Evolutionary conservation across 768 basidiomycete species (phyloP), one percentile per base, ranked within the genome.

Genomic region (Rhodotorula taiwanensis): DNA sequence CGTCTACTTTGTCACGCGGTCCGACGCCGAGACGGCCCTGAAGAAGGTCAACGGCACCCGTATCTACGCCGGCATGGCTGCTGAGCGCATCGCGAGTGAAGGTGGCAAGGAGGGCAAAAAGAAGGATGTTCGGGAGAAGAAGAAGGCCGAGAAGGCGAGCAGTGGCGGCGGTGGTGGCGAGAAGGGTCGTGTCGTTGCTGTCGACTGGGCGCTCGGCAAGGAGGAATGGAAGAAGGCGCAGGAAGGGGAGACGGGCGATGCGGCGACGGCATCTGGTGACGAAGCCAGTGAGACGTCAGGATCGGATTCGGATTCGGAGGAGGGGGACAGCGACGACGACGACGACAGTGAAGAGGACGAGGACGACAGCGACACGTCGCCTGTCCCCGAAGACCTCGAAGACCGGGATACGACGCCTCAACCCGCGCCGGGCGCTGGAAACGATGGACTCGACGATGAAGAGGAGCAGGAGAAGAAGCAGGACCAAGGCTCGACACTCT

Each of bases 131-230:
- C 82, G 76, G 80, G 79, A 60, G 52, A 71, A 70, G 77, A 77
- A 77, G 25, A 77, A 79, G 63, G 75, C 77, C 33, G 75, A 68
- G 76, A 77, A 77, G n/a, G 76, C 78, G 56, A 74, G 76, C 41
- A 73, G 81, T 0, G 77, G 75, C 3, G 79, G 87, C 25, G 77
- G 78, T 80, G 72, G 79, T 77, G 74, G 75, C 27, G 72, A 74
- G 33, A 75, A 76, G 62, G 76, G 77, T 54, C 79, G 91, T 55
- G 78, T 83, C 21, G 88, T 94, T 43, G 90, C 91, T 11, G 94
- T 98, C 31, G 93, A 97, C 78, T 97, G 91, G 89, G 94, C 92
- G 6, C 76, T 97, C 74, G 89, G 90, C 75, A 94, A 95, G 77
- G 87, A 88, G 52, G 87, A 84, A 76, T 95, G 89, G 89, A 81